Evolutionary conservation across 2,329 filamentous ascomycete genomes (phyloP).

Genomic region (Fusarium redolens): DNA sequence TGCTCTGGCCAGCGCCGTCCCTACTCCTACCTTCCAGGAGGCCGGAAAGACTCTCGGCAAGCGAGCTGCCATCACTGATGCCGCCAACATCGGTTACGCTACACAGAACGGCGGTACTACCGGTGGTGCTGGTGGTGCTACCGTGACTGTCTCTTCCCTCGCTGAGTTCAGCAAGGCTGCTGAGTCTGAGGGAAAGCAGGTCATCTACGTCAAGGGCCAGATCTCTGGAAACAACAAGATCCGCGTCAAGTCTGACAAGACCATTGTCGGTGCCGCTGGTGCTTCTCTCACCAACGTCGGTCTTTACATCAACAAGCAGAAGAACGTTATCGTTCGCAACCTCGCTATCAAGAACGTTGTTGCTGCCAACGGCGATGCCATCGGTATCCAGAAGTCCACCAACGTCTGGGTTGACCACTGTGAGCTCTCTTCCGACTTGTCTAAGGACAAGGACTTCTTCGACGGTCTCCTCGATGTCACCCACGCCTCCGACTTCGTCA

Average conservation of each 20-base stretch:
- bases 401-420: slow-evolving; percentile 77
- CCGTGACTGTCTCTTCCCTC: slow-evolving; percentile 57
- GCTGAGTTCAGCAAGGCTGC: slow-evolving; percentile 60
- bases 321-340: slow-evolving; percentile 73
- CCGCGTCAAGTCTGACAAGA: slow-evolving; percentile 58
- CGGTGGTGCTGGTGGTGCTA: slow-evolving; percentile 62
- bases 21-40: slow-evolving; percentile 47
- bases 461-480: slow-evolving; percentile 74
- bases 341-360: slow-evolving; percentile 66
- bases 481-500: slow-evolving; percentile 72
- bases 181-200: slow-evolving; percentile 55
- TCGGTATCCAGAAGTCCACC: slow-evolving; percentile 66
- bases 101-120: slow-evolving; percentile 57
- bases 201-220: slow-evolving; percentile 56
- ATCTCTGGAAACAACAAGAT: slow-evolving; percentile 55
- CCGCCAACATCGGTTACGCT: slow-evolving; percentile 52
- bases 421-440: slow-evolving; percentile 69
- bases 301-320: slow-evolving; percentile 62
- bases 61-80: slow-evolving; percentile 52
- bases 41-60: slow-evolving; percentile 47
- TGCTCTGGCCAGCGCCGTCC: slow-evolving; percentile 46
- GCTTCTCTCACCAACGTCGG: slow-evolving; percentile 59
- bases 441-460: slow-evolving; percentile 75
- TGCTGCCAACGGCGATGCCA: slow-evolving; percentile 67
- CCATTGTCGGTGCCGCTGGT: slow-evolving; percentile 55